Base-by-base conservation (phyloP, 2,329 filamentous ascomycete genomes). In the Fusarium luffae region DNA sequence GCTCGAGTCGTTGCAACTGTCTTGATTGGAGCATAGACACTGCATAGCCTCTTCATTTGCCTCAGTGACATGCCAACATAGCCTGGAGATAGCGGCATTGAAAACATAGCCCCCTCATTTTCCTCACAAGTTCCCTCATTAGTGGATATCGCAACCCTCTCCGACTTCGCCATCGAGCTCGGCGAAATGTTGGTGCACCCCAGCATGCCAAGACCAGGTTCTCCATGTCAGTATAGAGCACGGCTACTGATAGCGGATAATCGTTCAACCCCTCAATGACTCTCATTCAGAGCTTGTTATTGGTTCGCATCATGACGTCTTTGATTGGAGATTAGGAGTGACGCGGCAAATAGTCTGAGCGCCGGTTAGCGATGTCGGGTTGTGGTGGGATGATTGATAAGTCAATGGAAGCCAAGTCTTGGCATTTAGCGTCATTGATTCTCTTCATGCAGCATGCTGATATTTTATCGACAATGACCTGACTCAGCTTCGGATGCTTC, bases 221-320 rank as follows among this genome's bases (percentile, higher is more conserved):
- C 41, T 40, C 13, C 13, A 9, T 8, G 7, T 42, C 34, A 12
- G 18, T 37, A 37, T 10, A 37, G 18, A 37, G 5, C 12, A 37
- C 18, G 18, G 34, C 11, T n/a, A 37, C 18, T 16, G 5, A 11
- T 10, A n/a, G 7, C n/a, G 49, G 49, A 21, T 51, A 41, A 51
- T 41, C 3, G 16, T 51, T 40, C 48, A 41, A 51, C 28, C 12
- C 28, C 28, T 30, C 28, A 28, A 28, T 28, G 6, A 28, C 28
- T 28, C 28, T 28, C 28, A 14, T 14, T 30, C 2, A 7, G 28
- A 4, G 28, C 6, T 30, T 7, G 12, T 7, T 30, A 30, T 30
- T 52, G 21, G 49, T 21, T 52, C 49, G 23, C 49, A 42, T 13
- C 6, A 42, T 52, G 32, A 52, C 49, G 49, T 52, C 49, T 52